These are phyloP conservation scores for Endocarpon pusillum DNA, from an alignment of 495 filamentous ascomycete genomes.

Conservation along the genomic window DNA sequence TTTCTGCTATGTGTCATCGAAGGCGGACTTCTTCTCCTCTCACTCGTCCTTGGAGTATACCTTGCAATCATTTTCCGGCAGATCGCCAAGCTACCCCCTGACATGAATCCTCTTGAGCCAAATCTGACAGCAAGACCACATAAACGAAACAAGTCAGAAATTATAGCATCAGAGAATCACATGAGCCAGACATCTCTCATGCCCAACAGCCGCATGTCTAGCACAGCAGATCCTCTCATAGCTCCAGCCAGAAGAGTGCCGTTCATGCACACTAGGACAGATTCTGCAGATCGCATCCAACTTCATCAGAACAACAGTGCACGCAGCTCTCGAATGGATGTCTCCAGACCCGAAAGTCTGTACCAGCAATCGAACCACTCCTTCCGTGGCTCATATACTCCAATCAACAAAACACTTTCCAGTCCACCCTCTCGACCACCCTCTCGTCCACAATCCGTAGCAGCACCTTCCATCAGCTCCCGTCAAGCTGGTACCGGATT, in stretches of 20 bases:
- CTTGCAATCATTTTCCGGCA: slow-evolving; percentile 60
- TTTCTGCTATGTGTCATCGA: slow-evolving; percentile 45
- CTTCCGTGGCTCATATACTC: slow-evolving; percentile 11
- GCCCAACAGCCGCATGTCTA: slow-evolving; percentile 32
- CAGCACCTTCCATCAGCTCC: too few relatives aligned
- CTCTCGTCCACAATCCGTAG: too few relatives aligned
- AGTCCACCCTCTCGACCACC: too few relatives aligned
- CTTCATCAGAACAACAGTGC: slow-evolving; percentile 10
- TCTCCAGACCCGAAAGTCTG: slow-evolving; percentile 17
- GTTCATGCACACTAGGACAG: slow-evolving; percentile 55
- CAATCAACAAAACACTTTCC: slow-evolving; percentile 15
- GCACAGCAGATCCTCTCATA: slow-evolving; percentile 36
- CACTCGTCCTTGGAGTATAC: slow-evolving; percentile 50
- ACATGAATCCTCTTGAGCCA: slow-evolving; percentile 83
- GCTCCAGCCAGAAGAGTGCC: slow-evolving; percentile 44
- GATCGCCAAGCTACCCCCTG: slow-evolving; percentile 64
- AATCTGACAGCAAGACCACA: slow-evolving; percentile 64
- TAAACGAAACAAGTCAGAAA: slow-evolving; percentile 59
- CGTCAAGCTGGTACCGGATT: too few relatives aligned
- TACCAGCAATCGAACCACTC: slow-evolving; percentile 11
- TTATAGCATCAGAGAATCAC: slow-evolving; percentile 36
- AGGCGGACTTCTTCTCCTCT: slow-evolving; percentile 50
- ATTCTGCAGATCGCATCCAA: slow-evolving; percentile 29
- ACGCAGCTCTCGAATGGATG: slow-evolving; percentile 21
- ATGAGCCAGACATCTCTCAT: too few relatives aligned